Evolutionary conservation across 2,329 filamentous ascomycete species (phyloP), one percentile per base, ranked within the genome.

Genomic region (Aspergillus niger): DNA sequence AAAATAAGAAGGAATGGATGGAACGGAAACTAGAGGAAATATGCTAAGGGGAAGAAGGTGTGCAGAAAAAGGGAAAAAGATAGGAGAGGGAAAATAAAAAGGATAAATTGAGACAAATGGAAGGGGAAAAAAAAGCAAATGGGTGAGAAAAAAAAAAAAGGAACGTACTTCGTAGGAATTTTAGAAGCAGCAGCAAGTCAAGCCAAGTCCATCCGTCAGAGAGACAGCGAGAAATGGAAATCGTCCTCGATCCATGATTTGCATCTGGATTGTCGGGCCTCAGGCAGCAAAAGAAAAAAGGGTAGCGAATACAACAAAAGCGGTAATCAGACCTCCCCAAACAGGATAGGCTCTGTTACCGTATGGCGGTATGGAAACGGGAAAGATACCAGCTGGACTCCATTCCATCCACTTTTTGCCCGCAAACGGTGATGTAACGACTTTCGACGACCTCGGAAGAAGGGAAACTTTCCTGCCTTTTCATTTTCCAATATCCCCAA

Each of bases 401-500:
- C 41, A 32, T 20, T 28, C 47, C 47, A n/a, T 50, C 47, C 41
- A 44, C 32, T 13, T 36, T 4, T 13, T 38, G 47, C 28, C 65
- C 58, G 65, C 63, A 67, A 65, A 63, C 65, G 60, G 60, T 59
- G 58, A 64, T 63, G 58, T 63, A 59, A 63, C 59, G 52, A 58
- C 36, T 41, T 17, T 30, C 22, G 36, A 38, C 51, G 51, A 32
- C 44, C 44, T 50, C 30, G 24, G 47, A 22, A 17, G 24, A 20
- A 24, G 26, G 20, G 30, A 36, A 22, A n/a, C 44, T 28, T 24
- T n/a, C 44, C 44, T 26, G 22, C 11, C 22, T 8, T 17, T 43
- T 20, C 39, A 24, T 3, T 36, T 36, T 36, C 32, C 32, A 13
- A 36, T 36, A 50, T 50, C 17, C 26, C 15, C 30, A 50, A 50